phyloP scores from a whole-genome alignment of 495 filamentous ascomycete genomes.

The Aspergillus ostianus region DNA sequence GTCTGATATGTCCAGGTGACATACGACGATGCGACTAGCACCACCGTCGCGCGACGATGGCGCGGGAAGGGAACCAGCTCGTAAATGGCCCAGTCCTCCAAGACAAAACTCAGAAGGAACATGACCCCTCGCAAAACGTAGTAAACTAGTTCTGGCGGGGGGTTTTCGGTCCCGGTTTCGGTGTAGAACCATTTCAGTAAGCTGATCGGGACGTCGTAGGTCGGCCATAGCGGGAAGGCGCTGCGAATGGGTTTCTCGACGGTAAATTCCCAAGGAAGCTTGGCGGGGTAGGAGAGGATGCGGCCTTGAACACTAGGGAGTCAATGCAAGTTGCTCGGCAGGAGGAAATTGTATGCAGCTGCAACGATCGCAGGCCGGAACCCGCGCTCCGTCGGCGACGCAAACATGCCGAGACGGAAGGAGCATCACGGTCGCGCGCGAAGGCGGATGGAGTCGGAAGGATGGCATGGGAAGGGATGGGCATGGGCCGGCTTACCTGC shows the following conservation, averaged over 20 bases:
- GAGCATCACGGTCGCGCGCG: conserved; percentile 6
- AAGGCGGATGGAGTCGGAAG: neutral
- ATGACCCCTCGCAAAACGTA: conserved; percentile 83
- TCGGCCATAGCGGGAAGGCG: conserved; percentile 92
- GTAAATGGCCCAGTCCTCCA: conserved; percentile 96
- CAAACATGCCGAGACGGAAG: neutral
- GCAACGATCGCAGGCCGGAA: neutral
- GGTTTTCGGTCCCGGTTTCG: conserved; percentile 50
- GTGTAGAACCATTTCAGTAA: conserved; percentile 84
- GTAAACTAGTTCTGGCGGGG: conserved; percentile 75
- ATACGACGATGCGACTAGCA: conserved; percentile 89
- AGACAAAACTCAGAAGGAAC: conserved; percentile 90
- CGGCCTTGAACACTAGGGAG: conserved; percentile 58
- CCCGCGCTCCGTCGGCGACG: neutral
- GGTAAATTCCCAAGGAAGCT: conserved; percentile 94
- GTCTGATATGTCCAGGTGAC: conserved; percentile 99
- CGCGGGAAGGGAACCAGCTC: conserved; percentile 76
- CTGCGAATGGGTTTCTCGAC: conserved; percentile 81
- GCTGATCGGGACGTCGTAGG: conserved; percentile 90
- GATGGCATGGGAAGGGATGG: neutral
- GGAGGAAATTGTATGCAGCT: conserved; percentile 2
- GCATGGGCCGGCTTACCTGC: conserved; percentile 64
- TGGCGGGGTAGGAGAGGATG: conserved; percentile 83
- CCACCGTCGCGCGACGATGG: conserved; percentile 67
- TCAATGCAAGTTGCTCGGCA: conserved; percentile 13